phyloP scores from a whole-genome alignment of 139 green algal species.

The Tetratostichococcus sp. region DNA sequence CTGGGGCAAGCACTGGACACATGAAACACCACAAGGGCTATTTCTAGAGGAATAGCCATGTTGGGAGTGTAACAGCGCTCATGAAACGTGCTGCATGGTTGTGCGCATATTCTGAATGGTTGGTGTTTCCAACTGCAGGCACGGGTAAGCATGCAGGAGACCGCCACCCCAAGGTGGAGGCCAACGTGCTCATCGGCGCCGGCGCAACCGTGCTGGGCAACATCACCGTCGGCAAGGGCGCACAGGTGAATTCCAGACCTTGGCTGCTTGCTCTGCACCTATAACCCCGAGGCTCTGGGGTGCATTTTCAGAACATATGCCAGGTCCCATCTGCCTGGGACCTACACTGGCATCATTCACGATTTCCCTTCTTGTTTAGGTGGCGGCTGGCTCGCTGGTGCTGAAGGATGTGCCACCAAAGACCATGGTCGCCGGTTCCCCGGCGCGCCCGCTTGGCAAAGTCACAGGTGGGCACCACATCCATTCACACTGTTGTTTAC shows the following conservation, averaged over 20 bases:
- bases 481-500: not conserved
- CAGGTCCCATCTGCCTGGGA: too few species aligned
- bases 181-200: slow-evolving; percentile 92
- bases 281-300: too few species aligned
- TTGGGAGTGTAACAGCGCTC: too few species aligned
- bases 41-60: too few species aligned
- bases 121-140: slow-evolving; percentile 22
- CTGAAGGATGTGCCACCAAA: not conserved
- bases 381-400: not conserved
- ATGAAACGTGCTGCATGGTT: too few species aligned
- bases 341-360: too few species aligned
- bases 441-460: slow-evolving; percentile 74
- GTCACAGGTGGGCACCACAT: slow-evolving; percentile 36
- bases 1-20: too few species aligned
- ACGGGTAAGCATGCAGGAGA: slow-evolving; percentile 94
- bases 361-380: not conserved
- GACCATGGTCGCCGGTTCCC: slow-evolving; percentile 71
- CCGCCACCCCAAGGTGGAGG: slow-evolving; percentile 89
- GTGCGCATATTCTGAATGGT: too few species aligned
- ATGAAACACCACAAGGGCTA: too few species aligned
- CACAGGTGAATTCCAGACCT: slow-evolving; percentile 56
- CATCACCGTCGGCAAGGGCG: slow-evolving; percentile 85
- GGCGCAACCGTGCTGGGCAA: slow-evolving; percentile 88
- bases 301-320: too few species aligned
- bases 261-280: too few species aligned